Evolutionary conservation across 108 stramenopile genomes (phyloP).

Genomic region (Nitzschia putrida): DNA sequence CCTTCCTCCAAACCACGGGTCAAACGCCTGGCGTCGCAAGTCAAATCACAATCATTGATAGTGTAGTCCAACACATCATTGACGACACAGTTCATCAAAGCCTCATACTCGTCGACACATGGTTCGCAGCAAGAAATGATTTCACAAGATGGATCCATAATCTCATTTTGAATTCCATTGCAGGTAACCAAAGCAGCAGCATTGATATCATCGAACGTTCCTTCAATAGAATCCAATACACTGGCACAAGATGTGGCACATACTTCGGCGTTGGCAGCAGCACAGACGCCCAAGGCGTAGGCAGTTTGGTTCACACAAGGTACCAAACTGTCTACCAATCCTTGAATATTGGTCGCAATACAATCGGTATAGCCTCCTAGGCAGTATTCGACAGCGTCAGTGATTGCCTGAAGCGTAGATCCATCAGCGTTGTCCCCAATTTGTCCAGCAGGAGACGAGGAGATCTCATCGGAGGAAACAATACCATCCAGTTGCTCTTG

Average conservation of each 20-base stretch:
- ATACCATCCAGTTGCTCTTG: neutral
- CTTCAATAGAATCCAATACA: neutral
- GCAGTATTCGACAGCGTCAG: neutral
- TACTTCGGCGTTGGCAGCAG: neutral
- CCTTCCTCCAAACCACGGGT: neutral
- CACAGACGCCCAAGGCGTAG: neutral
- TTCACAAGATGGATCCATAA: slow-evolving; percentile 7
- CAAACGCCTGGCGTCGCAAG: neutral
- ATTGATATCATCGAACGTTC: slow-evolving; percentile 9
- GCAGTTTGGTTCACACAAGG: neutral
- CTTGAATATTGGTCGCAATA: neutral
- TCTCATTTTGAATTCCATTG: neutral
- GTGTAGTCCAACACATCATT: neutral
- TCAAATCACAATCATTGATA: neutral
- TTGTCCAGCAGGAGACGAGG: neutral
- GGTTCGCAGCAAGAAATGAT: neutral
- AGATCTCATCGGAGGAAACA: neutral
- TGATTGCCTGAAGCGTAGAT: neutral
- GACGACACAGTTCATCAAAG: slow-evolving; percentile 1
- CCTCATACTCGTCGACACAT: neutral
- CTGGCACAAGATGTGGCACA: neutral
- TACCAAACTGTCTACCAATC: neutral
- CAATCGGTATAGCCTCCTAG: neutral
- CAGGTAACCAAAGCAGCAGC: neutral
- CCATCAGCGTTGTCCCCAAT: neutral